Percentiles rank a stretch among this genome's conserved stretches.
Conservation (phyloP, 306 rosid species). For the Lathyrus aphaca region DNA sequence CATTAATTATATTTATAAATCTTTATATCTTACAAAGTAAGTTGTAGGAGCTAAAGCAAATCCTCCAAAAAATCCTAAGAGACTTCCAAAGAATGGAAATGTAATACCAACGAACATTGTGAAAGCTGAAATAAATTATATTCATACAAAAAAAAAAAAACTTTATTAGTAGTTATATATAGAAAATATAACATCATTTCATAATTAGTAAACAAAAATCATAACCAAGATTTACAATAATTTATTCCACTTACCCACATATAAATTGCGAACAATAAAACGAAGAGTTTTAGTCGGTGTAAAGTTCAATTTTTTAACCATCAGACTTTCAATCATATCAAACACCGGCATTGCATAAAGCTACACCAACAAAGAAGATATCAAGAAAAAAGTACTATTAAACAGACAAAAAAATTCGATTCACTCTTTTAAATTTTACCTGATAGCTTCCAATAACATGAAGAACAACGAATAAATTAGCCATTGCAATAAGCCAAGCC, state of each 20-base stretch:
- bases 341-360: neutral
- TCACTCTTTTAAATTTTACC: constrained; percentile 44
- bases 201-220: too few species aligned
- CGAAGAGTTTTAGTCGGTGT: neutral
- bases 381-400: too few species aligned
- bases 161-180: too few species aligned
- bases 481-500: constrained; percentile 75
- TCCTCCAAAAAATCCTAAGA: constrained; percentile 82
- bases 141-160: too few species aligned
- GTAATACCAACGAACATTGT: constrained; percentile 78
- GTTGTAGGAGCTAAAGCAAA: constrained; percentile 93
- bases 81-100: constrained; percentile 84
- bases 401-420: too few species aligned
- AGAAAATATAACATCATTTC: too few species aligned
- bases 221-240: too few species aligned
- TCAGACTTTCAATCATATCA: neutral
- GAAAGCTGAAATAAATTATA: constrained; percentile 48
- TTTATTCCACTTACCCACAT: neutral
- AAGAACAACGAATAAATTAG: constrained; percentile 87
- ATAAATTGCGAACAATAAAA: neutral
- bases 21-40: constrained; percentile 64
- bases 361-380: neutral
- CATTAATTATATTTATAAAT: neutral
- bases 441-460: constrained; percentile 95
- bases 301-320: neutral